phyloP scores from a whole-genome alignment of 2,329 filamentous ascomycete genomes.

The Gaeumannomyces sp. region DNA sequence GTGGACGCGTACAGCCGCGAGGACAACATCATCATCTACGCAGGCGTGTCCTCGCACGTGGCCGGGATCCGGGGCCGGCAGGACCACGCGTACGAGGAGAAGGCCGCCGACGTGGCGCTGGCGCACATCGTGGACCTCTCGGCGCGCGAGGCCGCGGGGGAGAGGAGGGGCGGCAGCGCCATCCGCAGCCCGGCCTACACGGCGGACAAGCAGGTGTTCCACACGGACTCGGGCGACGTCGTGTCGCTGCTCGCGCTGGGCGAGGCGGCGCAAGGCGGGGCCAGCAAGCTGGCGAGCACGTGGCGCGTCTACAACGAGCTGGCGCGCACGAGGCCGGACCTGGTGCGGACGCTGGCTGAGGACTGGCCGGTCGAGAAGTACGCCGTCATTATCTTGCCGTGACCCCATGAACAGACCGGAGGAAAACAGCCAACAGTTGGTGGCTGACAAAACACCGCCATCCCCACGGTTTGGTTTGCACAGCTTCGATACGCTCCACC shows the following conservation, averaged over 20 bases:
- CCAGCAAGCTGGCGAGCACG: conserved; percentile 51
- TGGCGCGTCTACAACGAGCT: conserved; percentile 59
- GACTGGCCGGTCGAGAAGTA: conserved; percentile 45
- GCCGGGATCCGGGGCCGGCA: conserved; percentile 47
- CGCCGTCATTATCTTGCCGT: conserved; percentile 15
- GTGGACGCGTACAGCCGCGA: conserved; percentile 46
- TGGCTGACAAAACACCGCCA: no score
- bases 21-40: conserved; percentile 54
- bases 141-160: conserved; percentile 9
- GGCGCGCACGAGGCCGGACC: conserved; percentile 49
- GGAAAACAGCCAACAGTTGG: no score
- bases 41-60: conserved; percentile 53
- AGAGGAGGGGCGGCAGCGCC: conserved; percentile 14
- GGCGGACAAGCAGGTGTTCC: conserved; percentile 55
- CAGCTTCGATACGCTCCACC: conserved; percentile 44
- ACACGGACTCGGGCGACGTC: conserved; percentile 55
- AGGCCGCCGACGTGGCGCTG: conserved; percentile 45
- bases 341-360: conserved; percentile 49
- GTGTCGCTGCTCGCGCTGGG: conserved; percentile 51
- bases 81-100: conserved; percentile 38
- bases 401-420: no score
- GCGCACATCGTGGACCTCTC: conserved; percentile 57
- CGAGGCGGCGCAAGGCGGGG: conserved; percentile 47
- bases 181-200: conserved; percentile 56
- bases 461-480: no score